These are phyloP conservation scores for Iodosphaeria phyllophila DNA, from an alignment of 2,329 filamentous ascomycete genomes.

Conservation along the genomic window DNA sequence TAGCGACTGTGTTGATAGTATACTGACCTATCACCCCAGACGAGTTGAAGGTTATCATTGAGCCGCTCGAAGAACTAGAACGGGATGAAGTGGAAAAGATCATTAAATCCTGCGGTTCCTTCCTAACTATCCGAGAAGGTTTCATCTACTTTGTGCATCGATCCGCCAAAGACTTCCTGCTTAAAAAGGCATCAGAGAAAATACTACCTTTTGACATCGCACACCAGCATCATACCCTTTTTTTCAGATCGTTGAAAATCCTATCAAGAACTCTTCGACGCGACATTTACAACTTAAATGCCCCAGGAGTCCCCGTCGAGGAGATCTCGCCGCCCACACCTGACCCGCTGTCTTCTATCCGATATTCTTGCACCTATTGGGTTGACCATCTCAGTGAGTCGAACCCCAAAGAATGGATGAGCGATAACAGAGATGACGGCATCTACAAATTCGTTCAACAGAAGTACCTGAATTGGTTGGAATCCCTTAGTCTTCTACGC, in stretches of 20 bases:
- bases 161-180: constrained; percentile 22
- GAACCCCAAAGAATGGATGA: background rate
- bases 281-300: constrained; percentile 15
- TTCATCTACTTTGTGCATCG: constrained; percentile 19
- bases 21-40: constrained; percentile 17
- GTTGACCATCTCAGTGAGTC: constrained; percentile 11
- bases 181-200: constrained; percentile 5
- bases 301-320: constrained; percentile 8
- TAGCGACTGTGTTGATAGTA: constrained; percentile 11
- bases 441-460: constrained; percentile 15
- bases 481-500: constrained; percentile 18
- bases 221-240: constrained; percentile 15
- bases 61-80: constrained; percentile 2
- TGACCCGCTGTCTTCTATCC: constrained; percentile 9
- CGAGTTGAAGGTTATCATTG: too few species aligned
- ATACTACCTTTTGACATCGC: too few species aligned
- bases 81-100: too few species aligned
- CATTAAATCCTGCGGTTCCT: constrained; percentile 19
- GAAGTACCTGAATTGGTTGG: constrained; percentile 23
- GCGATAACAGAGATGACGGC: constrained; percentile 7
- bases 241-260: constrained; percentile 14
- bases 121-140: constrained; percentile 15
- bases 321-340: constrained; percentile 5
- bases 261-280: constrained; percentile 12
- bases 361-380: constrained; percentile 17